These are phyloP conservation scores for Phytopythium ostracodes DNA, from an alignment of 352 stramenopile species.

Conservation along the genomic window DNA sequence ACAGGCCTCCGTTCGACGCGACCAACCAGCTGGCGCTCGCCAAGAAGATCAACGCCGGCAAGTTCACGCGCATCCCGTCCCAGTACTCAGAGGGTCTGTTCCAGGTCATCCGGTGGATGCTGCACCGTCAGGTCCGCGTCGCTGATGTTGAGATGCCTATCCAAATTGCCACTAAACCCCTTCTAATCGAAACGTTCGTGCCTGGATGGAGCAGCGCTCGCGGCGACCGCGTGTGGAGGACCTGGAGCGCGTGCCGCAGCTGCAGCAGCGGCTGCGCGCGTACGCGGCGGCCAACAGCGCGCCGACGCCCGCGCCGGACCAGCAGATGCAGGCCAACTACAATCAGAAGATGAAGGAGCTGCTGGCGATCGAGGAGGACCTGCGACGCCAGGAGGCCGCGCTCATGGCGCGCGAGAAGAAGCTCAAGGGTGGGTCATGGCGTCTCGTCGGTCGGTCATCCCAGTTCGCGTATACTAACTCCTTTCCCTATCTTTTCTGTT, in stretches of 20 bases:
- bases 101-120: conserved; percentile 89
- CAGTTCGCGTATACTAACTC: not conserved
- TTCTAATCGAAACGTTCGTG: not conserved
- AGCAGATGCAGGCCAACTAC: conserved; percentile 76
- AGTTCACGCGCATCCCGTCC: conserved; percentile 87
- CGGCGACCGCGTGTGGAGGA: conserved; percentile 82
- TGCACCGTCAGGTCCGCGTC: conserved; percentile 48
- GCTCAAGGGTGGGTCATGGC: conserved; percentile 48
- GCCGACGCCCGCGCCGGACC: conserved; percentile 38
- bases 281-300: conserved; percentile 56
- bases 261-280: conserved; percentile 76
- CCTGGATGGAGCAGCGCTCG: conserved; percentile 36
- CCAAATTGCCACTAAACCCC: no score
- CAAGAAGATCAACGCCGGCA: conserved; percentile 93
- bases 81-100: conserved; percentile 91
- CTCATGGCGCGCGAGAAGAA: conserved; percentile 85
- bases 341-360: conserved; percentile 88
- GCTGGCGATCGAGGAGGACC: conserved; percentile 78
- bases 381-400: conserved; percentile 79
- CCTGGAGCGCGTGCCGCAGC: conserved; percentile 74
- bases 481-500: conserved; percentile 1
- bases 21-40: conserved; percentile 90
- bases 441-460: no score
- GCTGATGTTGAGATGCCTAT: no score
- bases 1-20: conserved; percentile 89